Evolutionary conservation across 306 rosid species (phyloP).

Genomic region (Acacia confusa): DNA sequence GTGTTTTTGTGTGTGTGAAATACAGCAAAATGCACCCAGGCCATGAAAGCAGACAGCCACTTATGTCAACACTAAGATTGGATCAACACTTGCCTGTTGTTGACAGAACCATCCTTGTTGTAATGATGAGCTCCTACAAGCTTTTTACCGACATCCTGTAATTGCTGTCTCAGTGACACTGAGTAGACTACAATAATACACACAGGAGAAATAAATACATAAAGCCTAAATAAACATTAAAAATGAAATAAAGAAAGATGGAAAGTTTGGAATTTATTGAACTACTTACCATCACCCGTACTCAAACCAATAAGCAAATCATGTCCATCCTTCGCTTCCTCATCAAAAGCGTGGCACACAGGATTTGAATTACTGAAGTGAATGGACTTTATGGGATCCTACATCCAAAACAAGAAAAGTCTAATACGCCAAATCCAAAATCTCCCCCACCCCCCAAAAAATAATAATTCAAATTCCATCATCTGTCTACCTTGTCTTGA

Average conservation of each 20-base stretch:
- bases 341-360: slow-evolving; percentile 88
- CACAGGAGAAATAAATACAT: slow-evolving; percentile 41
- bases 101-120: slow-evolving; percentile 93
- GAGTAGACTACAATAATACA: slow-evolving; percentile 80
- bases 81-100: slow-evolving; percentile 67
- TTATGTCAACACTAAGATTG: slow-evolving; percentile 5
- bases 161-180: slow-evolving; percentile 95
- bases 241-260: neutral
- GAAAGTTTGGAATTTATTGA: slow-evolving; percentile 10
- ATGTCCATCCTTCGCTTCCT: slow-evolving; percentile 94
- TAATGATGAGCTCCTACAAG: slow-evolving; percentile 94
- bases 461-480: neutral
- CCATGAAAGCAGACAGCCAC: slow-evolving; percentile 7
- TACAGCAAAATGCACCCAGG: neutral
- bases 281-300: slow-evolving; percentile 85
- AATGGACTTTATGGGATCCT: slow-evolving; percentile 98
- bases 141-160: slow-evolving; percentile 98
- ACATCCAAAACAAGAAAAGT: slow-evolving; percentile 42
- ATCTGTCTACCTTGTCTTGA: slow-evolving; percentile 76
- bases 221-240: slow-evolving; percentile 32
- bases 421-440: slow-evolving; percentile 37
- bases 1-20: neutral
- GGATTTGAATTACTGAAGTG: slow-evolving; percentile 93
- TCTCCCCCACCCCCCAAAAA: neutral
- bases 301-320: slow-evolving; percentile 86